Evolutionary conservation across 305 asterid species (phyloP).

Genomic region (Striga hermonthica): DNA sequence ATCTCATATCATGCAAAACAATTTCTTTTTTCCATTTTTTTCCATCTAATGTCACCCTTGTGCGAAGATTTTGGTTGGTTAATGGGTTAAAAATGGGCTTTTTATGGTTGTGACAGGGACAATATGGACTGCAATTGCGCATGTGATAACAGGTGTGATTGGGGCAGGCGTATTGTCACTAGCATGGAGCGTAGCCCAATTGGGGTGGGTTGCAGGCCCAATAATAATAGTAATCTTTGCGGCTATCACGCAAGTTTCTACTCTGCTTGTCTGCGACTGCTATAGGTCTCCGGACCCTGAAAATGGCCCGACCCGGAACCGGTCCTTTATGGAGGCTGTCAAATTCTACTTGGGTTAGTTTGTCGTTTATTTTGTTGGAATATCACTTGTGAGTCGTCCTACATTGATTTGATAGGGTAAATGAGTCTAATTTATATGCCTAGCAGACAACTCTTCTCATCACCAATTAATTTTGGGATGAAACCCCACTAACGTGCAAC

Average conservation of each 20-base stretch:
- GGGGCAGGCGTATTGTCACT: conserved; percentile 62
- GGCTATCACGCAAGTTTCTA: conserved; percentile 33
- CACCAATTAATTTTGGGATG: no score
- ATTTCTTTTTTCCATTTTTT: no score
- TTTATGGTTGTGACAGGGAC: conserved; percentile 30
- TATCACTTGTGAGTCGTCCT: no score
- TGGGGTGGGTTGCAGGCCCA: conserved; percentile 64
- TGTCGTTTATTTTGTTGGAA: neutral
- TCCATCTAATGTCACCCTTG: no score
- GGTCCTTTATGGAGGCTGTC: conserved; percentile 37
- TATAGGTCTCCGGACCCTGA: conserved; percentile 29
- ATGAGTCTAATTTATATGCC: no score
- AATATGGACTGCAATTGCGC: conserved; percentile 54
- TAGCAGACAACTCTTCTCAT: no score
- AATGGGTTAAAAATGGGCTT: no score
- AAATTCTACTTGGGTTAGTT: conserved; percentile 32
- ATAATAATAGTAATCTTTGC: conserved; percentile 30
- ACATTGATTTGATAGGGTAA: neutral
- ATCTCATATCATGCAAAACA: no score
- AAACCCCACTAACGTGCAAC: no score
- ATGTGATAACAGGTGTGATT: conserved; percentile 53
- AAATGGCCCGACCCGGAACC: conserved; percentile 29
- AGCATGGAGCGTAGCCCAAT: conserved; percentile 60
- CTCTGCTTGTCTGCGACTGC: conserved; percentile 31
- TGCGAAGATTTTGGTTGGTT: no score